These are phyloP conservation scores for Cenchrus fungigraminus DNA, from an alignment of 176 grass and related monocot genomes.

Conservation along the genomic window DNA sequence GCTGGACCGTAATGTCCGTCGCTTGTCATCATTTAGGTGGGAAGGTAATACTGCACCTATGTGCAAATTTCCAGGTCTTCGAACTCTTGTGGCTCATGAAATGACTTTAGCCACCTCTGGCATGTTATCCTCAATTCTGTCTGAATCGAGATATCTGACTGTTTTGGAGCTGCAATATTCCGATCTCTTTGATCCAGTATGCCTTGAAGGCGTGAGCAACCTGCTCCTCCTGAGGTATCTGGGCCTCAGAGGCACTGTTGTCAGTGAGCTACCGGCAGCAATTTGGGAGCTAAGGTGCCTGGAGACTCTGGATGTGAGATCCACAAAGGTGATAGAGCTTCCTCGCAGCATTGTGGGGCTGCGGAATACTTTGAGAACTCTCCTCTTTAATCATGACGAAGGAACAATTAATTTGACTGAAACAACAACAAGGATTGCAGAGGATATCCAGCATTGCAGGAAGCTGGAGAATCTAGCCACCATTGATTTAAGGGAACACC, in stretches of 20 bases:
- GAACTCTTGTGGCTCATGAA: background rate
- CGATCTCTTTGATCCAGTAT: constrained; percentile 27
- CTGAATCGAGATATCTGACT: constrained; percentile 20
- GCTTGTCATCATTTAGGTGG: constrained; percentile 30
- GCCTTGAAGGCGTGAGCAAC: too few relatives aligned
- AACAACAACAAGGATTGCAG: background rate
- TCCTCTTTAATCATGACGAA: background rate
- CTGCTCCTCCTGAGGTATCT: too few relatives aligned
- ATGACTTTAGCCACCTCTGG: background rate
- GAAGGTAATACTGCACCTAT: background rate
- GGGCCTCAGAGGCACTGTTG: too few relatives aligned
- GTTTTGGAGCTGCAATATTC: constrained; percentile 54
- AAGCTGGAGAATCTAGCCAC: background rate
- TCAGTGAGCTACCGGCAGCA: too few relatives aligned
- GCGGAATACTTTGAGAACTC: accelerated
- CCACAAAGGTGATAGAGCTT: too few relatives aligned
- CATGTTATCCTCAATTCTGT: constrained; percentile 6
- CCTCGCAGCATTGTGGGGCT: background rate
- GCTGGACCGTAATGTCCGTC: constrained; percentile 32
- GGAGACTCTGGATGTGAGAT: too few relatives aligned
- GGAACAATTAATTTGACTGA: background rate
- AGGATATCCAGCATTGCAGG: accelerated
- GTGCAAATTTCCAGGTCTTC: constrained; percentile 25
- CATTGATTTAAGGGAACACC: background rate
- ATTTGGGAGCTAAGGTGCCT: too few relatives aligned